Percentiles rank a stretch among this genome's conserved stretches.
These are phyloP conservation scores for Mycena maculata DNA, from an alignment of 768 basidiomycete species.

Conservation along the genomic window DNA sequence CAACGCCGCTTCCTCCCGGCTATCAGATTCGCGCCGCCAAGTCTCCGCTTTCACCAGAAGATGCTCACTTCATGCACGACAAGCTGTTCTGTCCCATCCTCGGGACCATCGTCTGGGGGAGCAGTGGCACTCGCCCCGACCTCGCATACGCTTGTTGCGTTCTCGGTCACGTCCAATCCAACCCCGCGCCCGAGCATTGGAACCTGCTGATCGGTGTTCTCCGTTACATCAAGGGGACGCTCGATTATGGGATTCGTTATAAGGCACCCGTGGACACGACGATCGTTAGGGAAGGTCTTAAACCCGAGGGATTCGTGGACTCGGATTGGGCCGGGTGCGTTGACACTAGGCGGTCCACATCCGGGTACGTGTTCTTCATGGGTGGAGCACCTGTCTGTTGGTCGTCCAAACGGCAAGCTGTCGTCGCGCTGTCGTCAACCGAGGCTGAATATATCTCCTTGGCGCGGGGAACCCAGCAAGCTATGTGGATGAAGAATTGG, in stretches of 20 bases:
- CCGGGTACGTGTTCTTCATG: slow-evolving; percentile 46
- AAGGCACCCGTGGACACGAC: not conserved
- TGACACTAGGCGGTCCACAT: slow-evolving; percentile 38
- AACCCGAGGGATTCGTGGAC: slow-evolving; percentile 39
- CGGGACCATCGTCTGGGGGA: slow-evolving; percentile 34
- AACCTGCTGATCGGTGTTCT: slow-evolving; percentile 39
- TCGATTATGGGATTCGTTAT: slow-evolving; percentile 38
- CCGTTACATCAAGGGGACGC: slow-evolving; percentile 46
- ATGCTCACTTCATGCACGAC: slow-evolving; percentile 22
- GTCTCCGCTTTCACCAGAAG: not conserved
- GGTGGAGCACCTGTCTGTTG: slow-evolving; percentile 44
- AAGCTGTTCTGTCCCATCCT: slow-evolving; percentile 33
- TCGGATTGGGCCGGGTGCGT: slow-evolving; percentile 45
- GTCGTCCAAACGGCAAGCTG: slow-evolving; percentile 44
- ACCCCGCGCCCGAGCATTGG: slow-evolving; percentile 43
- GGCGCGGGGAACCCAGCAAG: slow-evolving; percentile 3
- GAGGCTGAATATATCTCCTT: slow-evolving; percentile 31
- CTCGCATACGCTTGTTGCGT: slow-evolving; percentile 19
- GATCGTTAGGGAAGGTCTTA: not conserved
- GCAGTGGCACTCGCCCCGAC: slow-evolving; percentile 26
- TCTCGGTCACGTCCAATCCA: slow-evolving; percentile 29
- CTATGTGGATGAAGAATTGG: not conserved
- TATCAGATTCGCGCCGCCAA: not conserved
- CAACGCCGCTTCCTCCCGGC: slow-evolving; percentile 12
- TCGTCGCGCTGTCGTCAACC: slow-evolving; percentile 24